Percentiles rank a stretch among this genome's conserved stretches.
phyloP scores from a whole-genome alignment of 345 rosid species.

The Lepidium aucheri region DNA sequence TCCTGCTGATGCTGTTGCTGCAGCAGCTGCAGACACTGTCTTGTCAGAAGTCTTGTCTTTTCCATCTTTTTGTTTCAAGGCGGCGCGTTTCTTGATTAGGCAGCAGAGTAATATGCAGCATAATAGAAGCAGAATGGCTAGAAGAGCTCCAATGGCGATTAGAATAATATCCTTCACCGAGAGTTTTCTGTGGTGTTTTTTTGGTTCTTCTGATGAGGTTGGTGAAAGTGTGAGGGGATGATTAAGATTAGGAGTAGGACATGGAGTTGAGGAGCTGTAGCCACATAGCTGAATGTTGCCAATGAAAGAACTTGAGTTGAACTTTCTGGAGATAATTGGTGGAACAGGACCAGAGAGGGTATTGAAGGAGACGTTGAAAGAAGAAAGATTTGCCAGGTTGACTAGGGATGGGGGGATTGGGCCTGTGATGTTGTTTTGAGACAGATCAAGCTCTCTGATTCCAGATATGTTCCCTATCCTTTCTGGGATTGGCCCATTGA shows the following conservation, averaged over 20 bases:
- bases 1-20: slow-evolving; percentile 49
- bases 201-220: slow-evolving; percentile 37
- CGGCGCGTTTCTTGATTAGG: slow-evolving; percentile 51
- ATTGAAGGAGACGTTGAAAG: slow-evolving; percentile 83
- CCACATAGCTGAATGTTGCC: slow-evolving; percentile 95
- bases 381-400: slow-evolving; percentile 47
- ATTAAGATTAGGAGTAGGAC: slow-evolving; percentile 42
- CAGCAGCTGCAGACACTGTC: slow-evolving; percentile 28
- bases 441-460: slow-evolving; percentile 49
- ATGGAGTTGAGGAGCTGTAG: slow-evolving; percentile 48
- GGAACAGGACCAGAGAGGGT: slow-evolving; percentile 85
- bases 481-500: slow-evolving; percentile 54
- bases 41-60: slow-evolving; percentile 33
- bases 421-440: slow-evolving; percentile 65
- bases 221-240: slow-evolving; percentile 43
- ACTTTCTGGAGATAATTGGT: slow-evolving; percentile 45
- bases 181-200: slow-evolving; percentile 39
- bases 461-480: slow-evolving; percentile 50
- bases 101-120: slow-evolving; percentile 70
- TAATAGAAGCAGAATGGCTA: slow-evolving; percentile 45
- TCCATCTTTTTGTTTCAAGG: slow-evolving; percentile 40
- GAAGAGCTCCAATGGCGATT: slow-evolving; percentile 63
- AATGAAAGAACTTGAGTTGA: slow-evolving; percentile 77
- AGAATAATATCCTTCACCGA: slow-evolving; percentile 64
- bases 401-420: slow-evolving; percentile 54